Evolutionary conservation across 148 eudicot genomes (phyloP).

Genomic region (Silene latifolia): DNA sequence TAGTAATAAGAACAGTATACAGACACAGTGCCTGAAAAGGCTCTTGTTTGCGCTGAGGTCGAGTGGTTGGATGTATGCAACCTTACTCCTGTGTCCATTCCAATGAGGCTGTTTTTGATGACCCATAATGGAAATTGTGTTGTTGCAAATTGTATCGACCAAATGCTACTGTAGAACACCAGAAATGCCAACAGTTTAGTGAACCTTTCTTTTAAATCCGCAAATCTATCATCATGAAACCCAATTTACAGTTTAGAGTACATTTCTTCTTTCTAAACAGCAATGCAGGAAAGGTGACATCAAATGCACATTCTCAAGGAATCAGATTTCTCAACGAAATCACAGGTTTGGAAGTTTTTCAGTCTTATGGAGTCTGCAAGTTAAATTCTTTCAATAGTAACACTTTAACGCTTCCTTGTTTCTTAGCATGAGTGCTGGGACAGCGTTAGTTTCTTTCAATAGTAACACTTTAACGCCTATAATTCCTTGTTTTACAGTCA

Average conservation of each 20-base stretch:
- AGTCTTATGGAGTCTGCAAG: background rate
- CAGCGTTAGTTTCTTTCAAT: background rate
- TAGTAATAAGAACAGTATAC: background rate
- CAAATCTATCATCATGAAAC: constrained; percentile 7
- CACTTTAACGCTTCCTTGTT: background rate
- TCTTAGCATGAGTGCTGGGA: constrained; percentile 33
- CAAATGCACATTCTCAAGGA: constrained; percentile 78
- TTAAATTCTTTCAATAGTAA: background rate
- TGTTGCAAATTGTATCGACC: no score
- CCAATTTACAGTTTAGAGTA: background rate
- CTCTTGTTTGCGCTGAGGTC: background rate
- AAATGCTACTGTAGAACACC: no score
- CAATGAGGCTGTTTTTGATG: background rate
- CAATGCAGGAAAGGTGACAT: constrained; percentile 79
- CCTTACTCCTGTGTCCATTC: background rate
- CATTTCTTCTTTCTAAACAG: constrained; percentile 26
- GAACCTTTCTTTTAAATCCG: background rate
- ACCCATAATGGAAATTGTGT: background rate
- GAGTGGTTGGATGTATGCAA: no score
- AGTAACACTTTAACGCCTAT: background rate
- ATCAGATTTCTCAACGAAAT: constrained; percentile 77
- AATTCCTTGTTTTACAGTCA: constrained; percentile 33
- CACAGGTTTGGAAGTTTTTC: constrained; percentile 51
- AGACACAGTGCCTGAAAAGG: background rate
- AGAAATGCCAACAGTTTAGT: background rate